Evolutionary conservation across 139 green algal species (phyloP).

Genomic region (Parachlorella kessleri): DNA sequence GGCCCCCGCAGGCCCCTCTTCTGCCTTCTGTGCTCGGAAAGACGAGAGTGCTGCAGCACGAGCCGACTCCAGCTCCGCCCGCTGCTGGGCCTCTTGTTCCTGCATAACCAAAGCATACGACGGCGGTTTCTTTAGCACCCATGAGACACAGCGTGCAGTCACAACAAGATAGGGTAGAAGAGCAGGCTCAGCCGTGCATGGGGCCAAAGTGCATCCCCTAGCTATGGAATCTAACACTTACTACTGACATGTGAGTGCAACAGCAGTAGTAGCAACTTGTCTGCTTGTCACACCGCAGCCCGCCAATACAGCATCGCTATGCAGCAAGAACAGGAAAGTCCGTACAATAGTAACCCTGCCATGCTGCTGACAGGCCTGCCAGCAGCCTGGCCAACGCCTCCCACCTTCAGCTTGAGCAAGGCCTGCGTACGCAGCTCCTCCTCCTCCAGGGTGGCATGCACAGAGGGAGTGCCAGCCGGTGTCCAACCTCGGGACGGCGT

Average conservation of each 20-base stretch:
- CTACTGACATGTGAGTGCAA: not conserved
- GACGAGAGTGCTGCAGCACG: not conserved
- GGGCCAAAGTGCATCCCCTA: not conserved
- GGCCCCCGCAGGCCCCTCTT: not conserved
- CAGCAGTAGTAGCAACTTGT: not conserved
- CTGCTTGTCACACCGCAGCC: not conserved
- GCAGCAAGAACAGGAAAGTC: not conserved
- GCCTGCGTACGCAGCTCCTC: constrained; percentile 28
- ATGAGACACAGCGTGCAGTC: too few relatives aligned
- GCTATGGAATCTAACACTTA: not conserved
- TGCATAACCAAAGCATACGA: too few relatives aligned
- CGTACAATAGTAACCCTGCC: not conserved
- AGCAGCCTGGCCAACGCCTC: not conserved
- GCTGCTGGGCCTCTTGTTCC: not conserved
- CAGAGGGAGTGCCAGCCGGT: not conserved
- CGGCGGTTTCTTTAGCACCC: too few relatives aligned
- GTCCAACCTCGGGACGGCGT: not conserved
- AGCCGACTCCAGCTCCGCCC: constrained; percentile 8
- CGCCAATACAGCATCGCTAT: not conserved
- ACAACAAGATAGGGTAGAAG: too few relatives aligned
- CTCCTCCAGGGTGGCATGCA: constrained; percentile 16
- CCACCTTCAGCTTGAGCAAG: constrained; percentile 3
- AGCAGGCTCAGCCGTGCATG: too few relatives aligned
- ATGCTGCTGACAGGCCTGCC: not conserved
- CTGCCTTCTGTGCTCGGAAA: not conserved